A percentile compares a stretch with the other conserved stretches of the same genome.
Conservation (phyloP, 768 basidiomycete species). For the Hortiboletus flavorubellus region DNA sequence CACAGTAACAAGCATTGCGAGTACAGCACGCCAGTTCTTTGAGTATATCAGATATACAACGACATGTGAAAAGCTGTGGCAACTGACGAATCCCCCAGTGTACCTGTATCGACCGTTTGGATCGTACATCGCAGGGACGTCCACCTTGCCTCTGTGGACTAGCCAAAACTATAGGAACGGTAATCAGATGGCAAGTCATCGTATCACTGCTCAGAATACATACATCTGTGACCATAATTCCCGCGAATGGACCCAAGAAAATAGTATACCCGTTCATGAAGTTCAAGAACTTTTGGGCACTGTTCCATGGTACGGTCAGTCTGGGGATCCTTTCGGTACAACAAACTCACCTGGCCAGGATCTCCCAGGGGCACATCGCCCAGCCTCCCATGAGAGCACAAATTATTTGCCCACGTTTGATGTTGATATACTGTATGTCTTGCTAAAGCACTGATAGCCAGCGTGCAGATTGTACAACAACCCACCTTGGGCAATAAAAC, state of each 20-base stretch:
- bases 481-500: conserved; percentile 68
- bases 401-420: conserved; percentile 72
- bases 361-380: conserved; percentile 86
- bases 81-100: conserved; percentile 59
- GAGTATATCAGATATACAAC: background rate
- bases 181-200: background rate
- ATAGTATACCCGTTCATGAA: conserved; percentile 87
- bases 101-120: conserved; percentile 80
- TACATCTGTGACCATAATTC: conserved; percentile 62
- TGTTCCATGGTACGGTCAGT: conserved; percentile 5
- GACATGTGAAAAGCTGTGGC: background rate
- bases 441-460: background rate
- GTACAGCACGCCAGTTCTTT: conserved; percentile 80
- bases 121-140: conserved; percentile 83
- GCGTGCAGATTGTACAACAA: background rate
- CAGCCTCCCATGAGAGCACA: conserved; percentile 83
- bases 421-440: conserved; percentile 49
- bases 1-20: conserved; percentile 63
- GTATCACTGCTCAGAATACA: conserved; percentile 21
- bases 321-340: background rate
- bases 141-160: conserved; percentile 64
- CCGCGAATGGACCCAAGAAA: conserved; percentile 82
- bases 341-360: conserved; percentile 45
- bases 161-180: conserved; percentile 64
- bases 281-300: conserved; percentile 62